Base-by-base conservation (phyloP, 2,329 filamentous ascomycete genomes). In the Ophidiomyces ophidiicola region DNA sequence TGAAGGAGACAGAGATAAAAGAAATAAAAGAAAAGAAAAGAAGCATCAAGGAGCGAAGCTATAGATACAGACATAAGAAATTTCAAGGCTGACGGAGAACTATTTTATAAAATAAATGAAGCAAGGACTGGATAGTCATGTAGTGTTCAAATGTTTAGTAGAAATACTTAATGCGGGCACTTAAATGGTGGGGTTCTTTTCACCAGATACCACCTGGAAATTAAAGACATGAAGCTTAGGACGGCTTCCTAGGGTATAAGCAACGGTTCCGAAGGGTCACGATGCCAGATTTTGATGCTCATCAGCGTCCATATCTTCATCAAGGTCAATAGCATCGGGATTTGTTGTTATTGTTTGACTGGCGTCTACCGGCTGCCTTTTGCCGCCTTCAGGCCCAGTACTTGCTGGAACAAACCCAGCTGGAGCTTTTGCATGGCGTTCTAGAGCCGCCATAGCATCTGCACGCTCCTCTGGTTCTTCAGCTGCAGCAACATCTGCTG, bases 331-430 rank as follows among this genome's bases (percentile, higher is more conserved):
- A 17, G 82, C 84, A 54, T 94, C 86, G 2, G 86, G 85, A 54
- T 94, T 94, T 4, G 72, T 68, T 8, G 74, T 62, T 14, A 69
- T 64, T 28, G 38, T 26, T 48, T 56, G 46, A 24, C 36, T 49
- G 8, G 51, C 48, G 26, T 67, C 59, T 14, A 58, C 56, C n/a
- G 62, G 52, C 23, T 61, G 53, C 6, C 65, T 61, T 49, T 75
- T 72, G 15, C 75, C 76, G 8, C 72, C 77, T 51, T 80, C 72
- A 1, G 80, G 74, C 1, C 78, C 82, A 25, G 77, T 81, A 55
- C 76, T 90, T 19, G 90, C 82, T 15, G 87, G 79, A 20, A 98
- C 88, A 53, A 98, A 98, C 15, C 90, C 90, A 17, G 80, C 74
- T 0, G 88, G 87, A 4, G 87, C 88, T 42, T 80, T 72, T n/a